Percentiles rank a stretch among this genome's conserved stretches.
Evolutionary conservation across 1,284 basidiomycete species (phyloP).

Genomic region (Cutaneotrichosporon sp.): DNA sequence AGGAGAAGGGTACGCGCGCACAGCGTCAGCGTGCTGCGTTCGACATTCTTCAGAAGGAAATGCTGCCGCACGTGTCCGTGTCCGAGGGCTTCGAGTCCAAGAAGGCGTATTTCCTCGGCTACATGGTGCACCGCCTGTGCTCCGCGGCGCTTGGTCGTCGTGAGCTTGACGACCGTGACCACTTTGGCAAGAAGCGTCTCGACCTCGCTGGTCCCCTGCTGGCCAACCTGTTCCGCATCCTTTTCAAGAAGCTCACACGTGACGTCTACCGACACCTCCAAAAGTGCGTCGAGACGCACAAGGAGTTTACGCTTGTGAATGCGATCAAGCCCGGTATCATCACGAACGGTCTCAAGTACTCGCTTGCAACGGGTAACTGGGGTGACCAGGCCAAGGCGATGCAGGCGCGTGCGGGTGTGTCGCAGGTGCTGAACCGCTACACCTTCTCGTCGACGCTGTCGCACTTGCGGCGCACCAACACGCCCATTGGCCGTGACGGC

Average conservation of each 20-base stretch:
- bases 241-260: constrained; percentile 93
- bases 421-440: constrained; percentile 97
- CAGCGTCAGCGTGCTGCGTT: constrained; percentile 93
- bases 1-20: constrained; percentile 84
- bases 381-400: constrained; percentile 98
- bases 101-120: constrained; percentile 99
- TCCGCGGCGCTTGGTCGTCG: constrained; percentile 89
- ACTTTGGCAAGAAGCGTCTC: constrained; percentile 97
- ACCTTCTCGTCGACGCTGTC: constrained; percentile 98
- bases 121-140: constrained; percentile 96
- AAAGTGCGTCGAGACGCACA: constrained; percentile 97
- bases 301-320: constrained; percentile 85
- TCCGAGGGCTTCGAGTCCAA: constrained; percentile 93
- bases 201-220: constrained; percentile 93
- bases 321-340: constrained; percentile 96
- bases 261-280: constrained; percentile 96
- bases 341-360: constrained; percentile 97
- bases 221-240: constrained; percentile 93
- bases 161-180: constrained; percentile 97
- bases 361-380: constrained; percentile 98
- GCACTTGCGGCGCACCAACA: constrained; percentile 96
- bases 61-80: constrained; percentile 96
- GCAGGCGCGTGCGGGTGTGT: constrained; percentile 96
- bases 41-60: constrained; percentile 97
- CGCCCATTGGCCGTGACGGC: constrained; percentile 94